phyloP scores from a whole-genome alignment of 306 rosid genomes.

The Castanea mollissima region DNA sequence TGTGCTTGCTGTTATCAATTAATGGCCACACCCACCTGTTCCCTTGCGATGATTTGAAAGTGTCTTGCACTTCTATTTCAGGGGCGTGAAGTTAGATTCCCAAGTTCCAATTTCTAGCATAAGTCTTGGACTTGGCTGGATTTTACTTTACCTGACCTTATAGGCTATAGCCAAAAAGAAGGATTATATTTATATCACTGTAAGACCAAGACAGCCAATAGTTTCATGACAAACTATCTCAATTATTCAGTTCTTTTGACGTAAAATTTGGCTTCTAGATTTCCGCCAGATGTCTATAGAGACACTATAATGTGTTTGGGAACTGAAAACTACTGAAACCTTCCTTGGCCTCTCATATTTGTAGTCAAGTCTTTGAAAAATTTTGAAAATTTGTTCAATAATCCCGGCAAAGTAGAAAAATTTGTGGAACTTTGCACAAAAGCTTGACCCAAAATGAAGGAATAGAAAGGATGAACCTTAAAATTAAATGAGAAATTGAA shows the following conservation, averaged over 20 bases:
- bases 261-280: conserved; percentile 8
- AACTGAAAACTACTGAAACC: conserved; percentile 1
- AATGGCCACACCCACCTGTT: too few relatives aligned
- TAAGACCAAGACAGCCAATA: conserved; percentile 15
- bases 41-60: too few relatives aligned
- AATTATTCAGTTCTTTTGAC: neutral
- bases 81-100: too few relatives aligned
- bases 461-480: too few relatives aligned
- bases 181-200: neutral
- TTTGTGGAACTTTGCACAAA: too few relatives aligned
- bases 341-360: neutral
- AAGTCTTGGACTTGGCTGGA: neutral
- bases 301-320: neutral
- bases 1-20: too few relatives aligned
- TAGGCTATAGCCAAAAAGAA: neutral
- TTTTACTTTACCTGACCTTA: neutral
- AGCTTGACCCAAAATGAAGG: too few relatives aligned
- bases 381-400: too few relatives aligned
- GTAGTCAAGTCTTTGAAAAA: neutral
- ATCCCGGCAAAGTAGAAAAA: too few relatives aligned
- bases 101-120: too few relatives aligned
- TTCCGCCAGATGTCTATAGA: conserved; percentile 25
- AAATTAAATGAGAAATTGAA: too few relatives aligned
- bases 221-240: neutral
- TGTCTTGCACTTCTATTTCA: too few relatives aligned